Base-by-base conservation (phyloP, 2,329 filamentous ascomycete species). In the Aspergillus unguis region DNA sequence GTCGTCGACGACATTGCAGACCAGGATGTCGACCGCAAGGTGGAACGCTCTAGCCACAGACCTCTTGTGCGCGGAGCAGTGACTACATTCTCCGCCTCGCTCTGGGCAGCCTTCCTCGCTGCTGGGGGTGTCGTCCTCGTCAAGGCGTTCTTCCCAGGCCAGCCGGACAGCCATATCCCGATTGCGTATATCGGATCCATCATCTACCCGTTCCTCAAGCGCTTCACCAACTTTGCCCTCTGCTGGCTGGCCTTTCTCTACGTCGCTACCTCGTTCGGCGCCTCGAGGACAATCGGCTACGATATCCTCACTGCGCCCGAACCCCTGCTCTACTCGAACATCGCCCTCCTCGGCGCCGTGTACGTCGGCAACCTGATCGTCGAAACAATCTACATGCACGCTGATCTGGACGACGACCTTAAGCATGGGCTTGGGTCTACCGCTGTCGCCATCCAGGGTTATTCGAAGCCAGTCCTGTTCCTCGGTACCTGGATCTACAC, bases 171-270 rank as follows among this genome's bases (percentile, higher is more conserved):
- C 1, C 36, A 48, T 32, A 29, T 35, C 11, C 45, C 44, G 27
- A 40, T 49, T 27, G 42, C 33, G 4, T n/a, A 40, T 27, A 5
- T 40, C 1, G 45, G 41, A 2, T 40, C 47, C 1, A 44, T 41
- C 27, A 17, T 53, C 11, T 53, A 53, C 31, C 51, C 51, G 6
- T 49, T 53, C 42, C 33, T 48, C 23, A 53, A 53, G 31, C 51
- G 45, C 28, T 44, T 48, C 27, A 49, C 51, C 3, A 27, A 53
- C 41, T 53, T 44, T n/a, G 45, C 41, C 9, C 27, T 53, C 7
- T 17, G 44, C 7, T 47, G 17, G n/a, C 44, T 48, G 5, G 38
- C 32, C 32, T 23, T 48, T 4, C 38, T 50, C 23, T 50, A 50
- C 40, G 47, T 36, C 17, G n/a, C 40, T 5, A 44, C 40, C 10